Conservation (phyloP, 2,329 filamentous ascomycete genomes). For the Trichoderma simmonsii region DNA sequence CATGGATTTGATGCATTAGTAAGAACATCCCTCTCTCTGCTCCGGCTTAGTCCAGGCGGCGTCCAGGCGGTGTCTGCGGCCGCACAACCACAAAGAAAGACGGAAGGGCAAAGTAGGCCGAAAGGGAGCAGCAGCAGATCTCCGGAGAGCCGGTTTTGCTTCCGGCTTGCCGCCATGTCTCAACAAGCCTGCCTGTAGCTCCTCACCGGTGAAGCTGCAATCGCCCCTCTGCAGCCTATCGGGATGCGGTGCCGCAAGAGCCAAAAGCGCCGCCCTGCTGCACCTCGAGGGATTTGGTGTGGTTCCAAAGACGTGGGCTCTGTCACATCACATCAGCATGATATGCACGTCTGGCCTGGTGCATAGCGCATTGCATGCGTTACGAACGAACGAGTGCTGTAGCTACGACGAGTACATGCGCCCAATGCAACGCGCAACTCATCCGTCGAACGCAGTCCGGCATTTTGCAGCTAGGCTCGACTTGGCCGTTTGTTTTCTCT, state of each 20-base stretch:
- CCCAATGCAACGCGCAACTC: not conserved
- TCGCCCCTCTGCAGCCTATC: constrained; percentile 9
- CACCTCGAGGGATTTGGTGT: not conserved
- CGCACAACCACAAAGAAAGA: not conserved
- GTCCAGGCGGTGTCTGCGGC: not conserved
- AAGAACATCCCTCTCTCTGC: not conserved
- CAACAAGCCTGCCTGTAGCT: not conserved
- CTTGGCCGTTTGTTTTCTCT: not conserved
- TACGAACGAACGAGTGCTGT: not conserved
- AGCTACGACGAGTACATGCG: not conserved
- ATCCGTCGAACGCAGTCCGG: not conserved
- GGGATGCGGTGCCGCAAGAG: not conserved
- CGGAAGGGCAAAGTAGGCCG: not conserved
- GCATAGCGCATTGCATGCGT: not conserved
- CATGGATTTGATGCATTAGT: not conserved
- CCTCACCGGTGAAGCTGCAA: constrained; percentile 10
- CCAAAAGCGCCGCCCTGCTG: not conserved
- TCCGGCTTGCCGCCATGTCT: constrained; percentile 12
- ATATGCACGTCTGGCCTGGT: not conserved
- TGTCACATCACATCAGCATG: not conserved
- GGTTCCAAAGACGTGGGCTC: not conserved
- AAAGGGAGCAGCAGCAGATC: not conserved
- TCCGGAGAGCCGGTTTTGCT: not conserved
- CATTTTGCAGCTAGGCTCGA: not conserved
- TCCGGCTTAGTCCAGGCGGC: not conserved